Evolutionary conservation across 2,329 filamentous ascomycete species (phyloP), one percentile per base, ranked within the genome.

Genomic region (Sporothrix protearum): DNA sequence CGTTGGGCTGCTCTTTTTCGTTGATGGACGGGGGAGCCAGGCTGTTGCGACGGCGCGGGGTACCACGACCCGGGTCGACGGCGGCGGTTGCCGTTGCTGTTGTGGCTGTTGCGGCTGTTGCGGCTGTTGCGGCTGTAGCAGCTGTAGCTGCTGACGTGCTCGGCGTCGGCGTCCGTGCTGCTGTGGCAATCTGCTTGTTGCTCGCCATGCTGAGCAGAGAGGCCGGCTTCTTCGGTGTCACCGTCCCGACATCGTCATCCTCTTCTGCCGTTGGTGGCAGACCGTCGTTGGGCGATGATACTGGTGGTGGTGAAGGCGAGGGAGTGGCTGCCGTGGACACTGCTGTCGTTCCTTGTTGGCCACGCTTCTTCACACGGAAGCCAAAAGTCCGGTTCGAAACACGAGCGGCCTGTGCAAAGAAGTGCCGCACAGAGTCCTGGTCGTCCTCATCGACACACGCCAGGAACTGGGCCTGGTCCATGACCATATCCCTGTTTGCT

Each of bases 391-490:
- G 14, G 67, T 72, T 2, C 80, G 80, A 36, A 81, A 81, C 79
- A 0, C 75, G 77, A 45, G 74, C 77, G 36, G 85, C 78, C 57
- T 83, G 80, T 28, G 82, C 80, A 71, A 83, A 85, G 25, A 82
- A 81, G 67, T 78, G 77, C 4, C 78, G 75, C 28, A 86, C 80
- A 66, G 79, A 80, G 10, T 77, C 75, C 47, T 79, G 81, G 73
- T 86, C 84, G 61, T 85, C 83, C 25, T 85, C 83, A 2, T 83
- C 79, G 2, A 85, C 81, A 25, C 80, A 83, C 6, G 82, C 79
- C 7, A 85, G 75, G 59, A 86, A 80, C 73, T 19, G 78, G 12
- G 57, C 69, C 4, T 36, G 57, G 7, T 59, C 36, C 67, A 74
- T 70, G 1, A 71, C 36, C 16, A 61, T 39, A 30, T 28, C 68